phyloP scores from a whole-genome alignment of 129 eudicot species.

The Flaveria bidentis region DNA sequence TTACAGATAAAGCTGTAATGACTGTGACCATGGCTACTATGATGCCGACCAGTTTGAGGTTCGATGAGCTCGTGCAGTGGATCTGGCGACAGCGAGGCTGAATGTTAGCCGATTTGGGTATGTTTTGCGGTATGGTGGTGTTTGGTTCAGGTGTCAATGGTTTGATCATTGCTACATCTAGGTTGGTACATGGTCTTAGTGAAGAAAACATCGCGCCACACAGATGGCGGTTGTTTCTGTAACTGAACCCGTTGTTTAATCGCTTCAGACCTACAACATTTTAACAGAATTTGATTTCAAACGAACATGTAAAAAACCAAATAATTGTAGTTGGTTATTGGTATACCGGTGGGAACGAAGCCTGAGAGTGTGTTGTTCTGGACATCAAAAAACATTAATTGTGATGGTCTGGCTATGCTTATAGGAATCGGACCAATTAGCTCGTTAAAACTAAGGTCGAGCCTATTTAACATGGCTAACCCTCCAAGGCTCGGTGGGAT shows the following conservation, averaged over 20 bases:
- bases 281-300: not conserved
- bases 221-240: constrained; percentile 58
- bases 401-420: not conserved
- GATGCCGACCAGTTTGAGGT: constrained; percentile 45
- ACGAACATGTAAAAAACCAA: not conserved
- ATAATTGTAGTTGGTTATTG: not conserved
- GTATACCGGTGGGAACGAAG: not conserved
- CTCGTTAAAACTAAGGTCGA: not conserved
- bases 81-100: constrained; percentile 43
- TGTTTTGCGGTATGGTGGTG: constrained; percentile 22
- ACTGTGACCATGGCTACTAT: constrained; percentile 48
- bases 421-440: not conserved
- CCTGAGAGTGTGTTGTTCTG: not conserved
- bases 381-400: not conserved
- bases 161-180: constrained; percentile 45
- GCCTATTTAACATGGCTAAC: constrained; percentile 5
- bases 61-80: constrained; percentile 55
- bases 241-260: constrained; percentile 47
- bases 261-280: constrained; percentile 57
- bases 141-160: constrained; percentile 33
- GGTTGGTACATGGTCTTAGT: constrained; percentile 60
- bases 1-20: constrained; percentile 42
- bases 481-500: constrained; percentile 6
- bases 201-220: constrained; percentile 64
- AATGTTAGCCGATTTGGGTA: constrained; percentile 50